Base-by-base conservation (phyloP, 2,329 filamentous ascomycete species). In the Exophiala lecanii-corni region DNA sequence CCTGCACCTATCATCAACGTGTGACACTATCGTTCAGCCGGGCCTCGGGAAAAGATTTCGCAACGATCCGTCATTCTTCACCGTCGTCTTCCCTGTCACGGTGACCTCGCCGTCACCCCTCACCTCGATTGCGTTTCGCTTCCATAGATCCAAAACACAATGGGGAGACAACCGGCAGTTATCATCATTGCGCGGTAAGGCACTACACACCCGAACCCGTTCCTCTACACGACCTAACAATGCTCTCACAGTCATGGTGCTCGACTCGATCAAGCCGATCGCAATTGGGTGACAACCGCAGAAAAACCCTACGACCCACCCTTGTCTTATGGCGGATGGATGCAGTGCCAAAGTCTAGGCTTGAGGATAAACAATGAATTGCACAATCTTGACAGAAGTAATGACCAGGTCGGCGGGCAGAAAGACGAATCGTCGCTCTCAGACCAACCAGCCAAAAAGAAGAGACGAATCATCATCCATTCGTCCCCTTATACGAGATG, bases 251-350 rank as follows among this genome's bases (percentile, higher is more conserved):
- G 92, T 67, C 92, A 98, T 66, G 92, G 92, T 59, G 86, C 89
- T 57, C 84, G 92, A 55, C 82, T 98, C 45, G 92, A 98, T 64
- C 88, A 88, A 43, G 89, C 89, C 50, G 89, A 98, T 73, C 89
- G 89, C 62, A 81, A 87, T 64, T 98, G 92, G 92, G 88, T 96
- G 64, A 76, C 95, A 41, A 85, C 86, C 20, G 95, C 92, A 4
- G 86, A 89, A 1, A 89, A 88, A 4, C 92, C 92, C 2, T 98
- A 97, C 71, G 91, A 98, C 55, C 87, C 92, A 54, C 92, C 92
- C 37, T 74, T 98, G 45, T 95, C 89, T 2, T 97, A 96, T 61
- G 86, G 87, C 55, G 92, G 92, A 53, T 96, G 92, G 85, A 79
- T 83, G 10, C 92, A 97, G 65, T 83, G 86, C 41, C 82, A 85